A percentile compares a stretch with the other conserved stretches of the same genome.
Evolutionary conservation across 345 rosid genomes (phyloP).

Genomic region (Linum usitatissimum): DNA sequence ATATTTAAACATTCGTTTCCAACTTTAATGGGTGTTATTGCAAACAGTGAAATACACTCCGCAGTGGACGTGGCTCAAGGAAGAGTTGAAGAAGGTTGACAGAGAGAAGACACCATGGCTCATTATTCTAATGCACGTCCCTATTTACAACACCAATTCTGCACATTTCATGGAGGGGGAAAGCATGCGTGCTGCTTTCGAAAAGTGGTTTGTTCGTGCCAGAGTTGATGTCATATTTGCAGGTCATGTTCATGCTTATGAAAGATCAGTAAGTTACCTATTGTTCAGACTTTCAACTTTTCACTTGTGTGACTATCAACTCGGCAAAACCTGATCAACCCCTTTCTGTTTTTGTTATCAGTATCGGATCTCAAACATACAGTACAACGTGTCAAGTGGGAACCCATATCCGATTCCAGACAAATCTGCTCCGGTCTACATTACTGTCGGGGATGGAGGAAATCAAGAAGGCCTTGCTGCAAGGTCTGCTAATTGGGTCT

Average conservation of each 20-base stretch:
- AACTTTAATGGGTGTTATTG: not conserved
- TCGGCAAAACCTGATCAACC: no score
- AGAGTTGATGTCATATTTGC: slow-evolving; percentile 84
- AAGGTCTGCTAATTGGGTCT: slow-evolving; percentile 24
- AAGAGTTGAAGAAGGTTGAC: slow-evolving; percentile 65
- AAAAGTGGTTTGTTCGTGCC: slow-evolving; percentile 52
- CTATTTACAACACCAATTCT: slow-evolving; percentile 74
- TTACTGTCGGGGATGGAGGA: slow-evolving; percentile 93
- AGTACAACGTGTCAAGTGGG: slow-evolving; percentile 61
- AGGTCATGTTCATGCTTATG: slow-evolving; percentile 98
- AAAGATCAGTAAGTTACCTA: slow-evolving; percentile 64
- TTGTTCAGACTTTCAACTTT: not conserved
- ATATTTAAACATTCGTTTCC: no score
- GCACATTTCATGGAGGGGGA: slow-evolving; percentile 95
- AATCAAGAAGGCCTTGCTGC: slow-evolving; percentile 85
- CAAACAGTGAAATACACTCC: slow-evolving; percentile 80
- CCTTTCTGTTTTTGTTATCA: slow-evolving; percentile 15
- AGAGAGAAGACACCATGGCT: slow-evolving; percentile 96
- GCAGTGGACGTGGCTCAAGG: slow-evolving; percentile 68
- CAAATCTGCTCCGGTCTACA: slow-evolving; percentile 77
- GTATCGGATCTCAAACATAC: slow-evolving; percentile 78
- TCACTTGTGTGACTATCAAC: not conserved
- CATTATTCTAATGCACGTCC: slow-evolving; percentile 83
- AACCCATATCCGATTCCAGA: slow-evolving; percentile 51
- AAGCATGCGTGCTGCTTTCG: slow-evolving; percentile 78